Conservation (phyloP, 2,329 filamentous ascomycete species). For the Nigrospora osmanthi region DNA sequence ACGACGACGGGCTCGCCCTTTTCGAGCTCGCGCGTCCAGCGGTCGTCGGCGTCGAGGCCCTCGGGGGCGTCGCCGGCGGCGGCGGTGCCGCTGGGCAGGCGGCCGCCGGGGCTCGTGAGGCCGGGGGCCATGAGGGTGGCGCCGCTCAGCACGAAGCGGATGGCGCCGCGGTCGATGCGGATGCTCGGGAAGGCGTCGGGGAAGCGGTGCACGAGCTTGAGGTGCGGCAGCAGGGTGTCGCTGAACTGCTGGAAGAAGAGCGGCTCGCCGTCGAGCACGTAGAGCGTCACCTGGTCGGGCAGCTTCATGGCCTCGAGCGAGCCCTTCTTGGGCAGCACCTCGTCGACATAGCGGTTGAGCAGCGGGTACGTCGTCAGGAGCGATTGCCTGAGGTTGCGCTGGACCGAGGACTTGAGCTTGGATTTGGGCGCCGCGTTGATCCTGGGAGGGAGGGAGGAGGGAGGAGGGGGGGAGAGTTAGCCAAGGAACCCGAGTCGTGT, state of each 20-base stretch:
- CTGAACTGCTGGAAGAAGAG: conserved; percentile 86
- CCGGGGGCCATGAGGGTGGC: conserved; percentile 96
- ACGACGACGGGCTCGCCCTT: conserved; percentile 83
- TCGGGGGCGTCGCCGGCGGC: conserved; percentile 32
- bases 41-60: conserved; percentile 40
- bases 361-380: conserved; percentile 80
- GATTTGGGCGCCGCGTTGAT: conserved; percentile 74
- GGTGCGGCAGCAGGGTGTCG: conserved; percentile 75
- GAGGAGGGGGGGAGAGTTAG: neutral
- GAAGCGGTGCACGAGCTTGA: conserved; percentile 83
- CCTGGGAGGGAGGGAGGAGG: conserved; percentile 39
- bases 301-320: conserved; percentile 88
- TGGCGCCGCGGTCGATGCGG: conserved; percentile 89
- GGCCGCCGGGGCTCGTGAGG: conserved; percentile 73
- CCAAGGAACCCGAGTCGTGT: neutral
- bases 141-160: conserved; percentile 89
- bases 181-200: conserved; percentile 76
- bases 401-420: conserved; percentile 95
- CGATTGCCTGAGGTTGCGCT: conserved; percentile 76
- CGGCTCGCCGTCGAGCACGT: conserved; percentile 68
- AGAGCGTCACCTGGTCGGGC: conserved; percentile 83
- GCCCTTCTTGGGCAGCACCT: conserved; percentile 90
- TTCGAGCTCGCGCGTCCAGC: conserved; percentile 60
- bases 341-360: conserved; percentile 82
- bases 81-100: conserved; percentile 61